Conservation (phyloP, 2,329 filamentous ascomycete genomes). For the Tolypocladium capitatum region DNA sequence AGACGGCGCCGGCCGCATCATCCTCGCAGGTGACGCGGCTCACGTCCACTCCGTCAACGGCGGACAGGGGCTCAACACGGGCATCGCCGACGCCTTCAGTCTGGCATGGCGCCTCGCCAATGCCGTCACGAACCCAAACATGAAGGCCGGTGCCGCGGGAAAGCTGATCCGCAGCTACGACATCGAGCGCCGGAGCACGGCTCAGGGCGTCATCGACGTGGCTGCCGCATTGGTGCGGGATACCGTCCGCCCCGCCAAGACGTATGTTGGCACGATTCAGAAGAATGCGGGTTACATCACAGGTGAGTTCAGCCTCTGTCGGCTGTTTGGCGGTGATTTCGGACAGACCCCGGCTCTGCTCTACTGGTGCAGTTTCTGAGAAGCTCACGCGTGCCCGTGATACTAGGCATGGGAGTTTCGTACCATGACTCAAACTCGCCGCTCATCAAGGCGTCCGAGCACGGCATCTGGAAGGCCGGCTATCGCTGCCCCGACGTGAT, state of each 20-base stretch:
- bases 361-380: no score
- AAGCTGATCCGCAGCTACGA: conserved; percentile 29
- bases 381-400: no score
- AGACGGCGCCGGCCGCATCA: conserved; percentile 27
- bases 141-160: conserved; percentile 8
- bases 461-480: conserved; percentile 24
- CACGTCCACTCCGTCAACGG: conserved; percentile 44
- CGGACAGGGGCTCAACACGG: conserved; percentile 46
- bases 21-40: conserved; percentile 42
- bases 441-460: conserved; percentile 17
- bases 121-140: conserved; percentile 11
- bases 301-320: conserved; percentile 13
- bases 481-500: conserved; percentile 23
- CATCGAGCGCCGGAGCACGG: conserved; percentile 27
- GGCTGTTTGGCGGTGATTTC: no score
- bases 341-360: no score
- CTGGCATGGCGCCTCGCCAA: conserved; percentile 37
- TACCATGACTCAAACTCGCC: conserved; percentile 22
- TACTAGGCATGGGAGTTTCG: conserved; percentile 26
- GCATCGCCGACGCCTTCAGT: conserved; percentile 41
- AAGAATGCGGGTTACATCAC: conserved; percentile 35
- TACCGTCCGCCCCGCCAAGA: conserved; percentile 27
- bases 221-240: conserved; percentile 32
- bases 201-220: conserved; percentile 31
- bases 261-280: conserved; percentile 33